A percentile compares a stretch with the other conserved stretches of the same genome.
Evolutionary conservation across 192 early-diverging fungal species (phyloP).

Genomic region (Podila epicladia): DNA sequence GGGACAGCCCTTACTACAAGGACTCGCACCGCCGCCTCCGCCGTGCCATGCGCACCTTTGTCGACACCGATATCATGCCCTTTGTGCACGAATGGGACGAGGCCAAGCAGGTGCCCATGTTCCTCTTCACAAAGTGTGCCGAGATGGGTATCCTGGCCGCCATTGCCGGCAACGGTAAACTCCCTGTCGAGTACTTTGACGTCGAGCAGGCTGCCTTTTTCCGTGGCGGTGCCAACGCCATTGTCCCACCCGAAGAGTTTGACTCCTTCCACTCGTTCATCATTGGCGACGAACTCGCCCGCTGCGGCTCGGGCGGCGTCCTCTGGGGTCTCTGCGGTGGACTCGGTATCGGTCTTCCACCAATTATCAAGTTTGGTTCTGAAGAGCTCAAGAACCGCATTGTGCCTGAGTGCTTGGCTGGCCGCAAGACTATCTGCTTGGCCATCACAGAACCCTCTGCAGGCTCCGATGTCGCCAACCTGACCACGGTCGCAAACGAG

Average conservation of each 20-base stretch:
- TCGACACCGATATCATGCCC: slow-evolving; percentile 83
- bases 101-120: slow-evolving; percentile 77
- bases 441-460: slow-evolving; percentile 82
- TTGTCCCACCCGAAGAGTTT: slow-evolving; percentile 63
- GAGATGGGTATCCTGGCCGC: slow-evolving; percentile 74
- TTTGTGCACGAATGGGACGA: slow-evolving; percentile 86
- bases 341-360: slow-evolving; percentile 78
- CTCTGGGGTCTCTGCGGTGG: slow-evolving; percentile 83
- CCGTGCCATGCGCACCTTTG: slow-evolving; percentile 71
- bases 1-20: slow-evolving; percentile 82
- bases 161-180: slow-evolving; percentile 46
- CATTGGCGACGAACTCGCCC: slow-evolving; percentile 79
- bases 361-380: slow-evolving; percentile 74
- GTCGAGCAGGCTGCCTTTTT: slow-evolving; percentile 27
- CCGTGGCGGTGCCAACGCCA: slow-evolving; percentile 29
- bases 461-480: slow-evolving; percentile 80
- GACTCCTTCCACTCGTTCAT: slow-evolving; percentile 79
- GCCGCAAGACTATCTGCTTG: slow-evolving; percentile 83
- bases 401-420: slow-evolving; percentile 68
- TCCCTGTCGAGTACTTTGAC: slow-evolving; percentile 43
- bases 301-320: slow-evolving; percentile 83
- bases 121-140: slow-evolving; percentile 76
- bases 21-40: slow-evolving; percentile 75
- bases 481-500: slow-evolving; percentile 73
- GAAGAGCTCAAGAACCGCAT: slow-evolving; percentile 75